Conservation (phyloP, 2,329 filamentous ascomycete genomes). For the Ascomycota sp. region DNA sequence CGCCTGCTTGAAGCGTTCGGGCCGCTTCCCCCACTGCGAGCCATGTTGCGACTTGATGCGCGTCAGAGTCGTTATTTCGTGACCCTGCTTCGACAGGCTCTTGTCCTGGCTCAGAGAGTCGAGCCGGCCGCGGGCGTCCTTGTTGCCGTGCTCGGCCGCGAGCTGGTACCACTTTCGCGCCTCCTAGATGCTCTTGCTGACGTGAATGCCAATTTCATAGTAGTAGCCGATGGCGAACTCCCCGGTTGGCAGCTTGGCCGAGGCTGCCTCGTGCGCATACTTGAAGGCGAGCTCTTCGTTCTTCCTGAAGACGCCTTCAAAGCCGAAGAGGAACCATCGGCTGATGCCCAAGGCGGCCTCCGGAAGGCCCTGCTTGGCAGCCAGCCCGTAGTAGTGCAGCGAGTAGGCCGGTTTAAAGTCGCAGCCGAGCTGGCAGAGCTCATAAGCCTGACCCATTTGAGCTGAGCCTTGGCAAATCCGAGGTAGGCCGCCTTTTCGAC, state of each 20-base stretch:
- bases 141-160: slow-evolving; percentile 77
- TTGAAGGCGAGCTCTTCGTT: slow-evolving; percentile 86
- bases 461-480: slow-evolving; percentile 86
- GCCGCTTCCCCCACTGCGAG: slow-evolving; percentile 41
- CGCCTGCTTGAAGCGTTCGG: slow-evolving; percentile 37
- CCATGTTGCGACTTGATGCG: slow-evolving; percentile 70
- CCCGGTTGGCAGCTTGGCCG: slow-evolving; percentile 63
- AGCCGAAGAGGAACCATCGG: slow-evolving; percentile 95
- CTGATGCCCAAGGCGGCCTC: slow-evolving; percentile 93
- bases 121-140: slow-evolving; percentile 63
- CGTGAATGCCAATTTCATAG: slow-evolving; percentile 85
- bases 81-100: slow-evolving; percentile 72
- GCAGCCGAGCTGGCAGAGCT: slow-evolving; percentile 81
- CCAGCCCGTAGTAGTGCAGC: slow-evolving; percentile 86
- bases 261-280: slow-evolving; percentile 74
- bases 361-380: slow-evolving; percentile 75
- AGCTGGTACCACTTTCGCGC: slow-evolving; percentile 80
- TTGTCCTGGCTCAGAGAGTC: slow-evolving; percentile 69
- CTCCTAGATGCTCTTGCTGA: slow-evolving; percentile 62
- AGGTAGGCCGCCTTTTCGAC: slow-evolving; percentile 94
- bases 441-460: slow-evolving; percentile 96
- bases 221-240: slow-evolving; percentile 98
- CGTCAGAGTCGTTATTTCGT: slow-evolving; percentile 76
- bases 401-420: slow-evolving; percentile 88
- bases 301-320: slow-evolving; percentile 80